Base-by-base conservation (phyloP, 2,329 filamentous ascomycete genomes). In the Scedosporium aurantiacum region DNA sequence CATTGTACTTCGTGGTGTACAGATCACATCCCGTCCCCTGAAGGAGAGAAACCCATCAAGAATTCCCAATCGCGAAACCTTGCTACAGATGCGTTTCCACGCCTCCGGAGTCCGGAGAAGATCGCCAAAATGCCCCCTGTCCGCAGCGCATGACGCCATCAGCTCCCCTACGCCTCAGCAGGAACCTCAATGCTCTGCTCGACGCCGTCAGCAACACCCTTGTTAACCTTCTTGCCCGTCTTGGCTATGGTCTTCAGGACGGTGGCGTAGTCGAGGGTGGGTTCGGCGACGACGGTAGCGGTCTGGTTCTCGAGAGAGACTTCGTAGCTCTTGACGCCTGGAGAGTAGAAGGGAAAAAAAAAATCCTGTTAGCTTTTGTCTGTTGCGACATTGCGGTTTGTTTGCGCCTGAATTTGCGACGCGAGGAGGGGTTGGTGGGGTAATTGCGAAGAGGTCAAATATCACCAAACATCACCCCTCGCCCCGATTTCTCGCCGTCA, bases 201-300 rank as follows among this genome's bases (percentile, higher is more conserved):
- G 63, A 82, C 79, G 61, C 88, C 89, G 71, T 92, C 88, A 25
- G 82, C 87, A 78, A 85, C 83, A 67, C 82, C 89, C 28, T 81
- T 85, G 75, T 89, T 95, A 72, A 97, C 86, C 70, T 88, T 88
- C 84, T 97, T 97, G 70, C 92, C 92, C 12, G 92, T 96, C 85
- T 96, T 96, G 82, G 88, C 86, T 74, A 97, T 96, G 73, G 90
- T 95, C 72, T 83, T 81, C 64, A 96, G 84, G 63, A 96, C 90
- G 57, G 85, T 90, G 66, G 90, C 85, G 78, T 93, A 96, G 63
- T 83, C 79, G 65, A 95, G 81, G 61, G 76, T 79, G 3, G 84
- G 79, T 66, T 86, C 83, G 65, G 91, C 85, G 67, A 88, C 79
- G 67, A 97, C 83, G 66, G 85, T 85, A 66, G 91, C 93, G 64